Base-by-base conservation (phyloP, 257 asterid genomes). In the Lithospermum erythrorhizon region DNA sequence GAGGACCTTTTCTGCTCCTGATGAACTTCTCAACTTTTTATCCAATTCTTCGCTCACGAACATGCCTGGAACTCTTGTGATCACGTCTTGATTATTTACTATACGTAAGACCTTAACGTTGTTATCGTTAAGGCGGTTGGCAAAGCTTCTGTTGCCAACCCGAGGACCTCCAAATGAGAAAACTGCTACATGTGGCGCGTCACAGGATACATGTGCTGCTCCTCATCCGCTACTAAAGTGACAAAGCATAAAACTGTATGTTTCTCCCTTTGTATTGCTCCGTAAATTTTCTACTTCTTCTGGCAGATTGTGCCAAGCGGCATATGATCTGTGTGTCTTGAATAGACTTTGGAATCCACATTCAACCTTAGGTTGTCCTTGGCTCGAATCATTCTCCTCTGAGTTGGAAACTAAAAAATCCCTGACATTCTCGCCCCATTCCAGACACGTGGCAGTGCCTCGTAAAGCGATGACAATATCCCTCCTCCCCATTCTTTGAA, bases 401-500 rank as follows among this genome's bases (percentile, higher is more conserved):
- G 83, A 55, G 10, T 81, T 51, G n/a, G 77, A 87, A 3, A 85
- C 91, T 1, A 90, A 65, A 0, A 80, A 15, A 27, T 85, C 94
- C 21, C 96, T 61, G 9, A 83, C 66, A 25, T 90, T 90, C 65
- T 87, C 96, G 0, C 81, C 87, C 97, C 97, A 87, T 70, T 90
- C 97, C 9, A 90, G 89, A 76, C 97, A 90, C 23, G 97, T 90
- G 76, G 97, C 81, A 1, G 97, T 90, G 0, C 97, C 97, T 0
- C 97, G 87, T 9, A 87, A 13, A 2, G 97, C 86, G 72, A 90
- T 90, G 53, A 90, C 88, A 17, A 90, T 82, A 63, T 90, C 96
- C 35, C 95, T 62, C 73, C 96, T 73, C 19, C 97, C 97, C 96
- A 87, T 85, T 30, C 97, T 81, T 74, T 82, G 82, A 73, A 87